These are phyloP conservation scores for Phyllosticta ampelicida DNA, from an alignment of 2,329 filamentous ascomycete species.

Conservation along the genomic window DNA sequence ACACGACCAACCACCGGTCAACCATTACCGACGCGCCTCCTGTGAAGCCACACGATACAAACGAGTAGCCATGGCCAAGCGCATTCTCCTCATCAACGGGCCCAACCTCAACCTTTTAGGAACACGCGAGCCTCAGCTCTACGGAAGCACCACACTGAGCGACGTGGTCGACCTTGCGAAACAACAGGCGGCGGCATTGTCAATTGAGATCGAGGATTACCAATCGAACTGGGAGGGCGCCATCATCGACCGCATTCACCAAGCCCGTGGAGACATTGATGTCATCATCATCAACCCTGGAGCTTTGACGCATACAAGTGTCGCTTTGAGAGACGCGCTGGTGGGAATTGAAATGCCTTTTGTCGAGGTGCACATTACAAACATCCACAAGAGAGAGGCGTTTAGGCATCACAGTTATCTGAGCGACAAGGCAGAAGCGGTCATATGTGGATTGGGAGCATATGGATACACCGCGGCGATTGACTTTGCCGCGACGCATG, in stretches of 20 bases:
- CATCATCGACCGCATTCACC: conserved; percentile 63
- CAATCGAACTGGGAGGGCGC: conserved; percentile 73
- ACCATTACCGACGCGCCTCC: background rate
- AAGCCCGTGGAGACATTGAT: conserved; percentile 48
- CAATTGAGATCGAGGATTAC: conserved; percentile 46
- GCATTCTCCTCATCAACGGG: conserved; percentile 66
- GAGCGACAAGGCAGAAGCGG: conserved; percentile 62
- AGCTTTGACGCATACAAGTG: conserved; percentile 64
- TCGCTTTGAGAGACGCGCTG: conserved; percentile 65
- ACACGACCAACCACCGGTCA: background rate
- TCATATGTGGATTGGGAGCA: conserved; percentile 55
- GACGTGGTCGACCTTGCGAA: conserved; percentile 46
- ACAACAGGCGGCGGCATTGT: conserved; percentile 40
- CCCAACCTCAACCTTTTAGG: conserved; percentile 74
- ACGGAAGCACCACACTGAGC: conserved; percentile 57
- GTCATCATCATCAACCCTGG: conserved; percentile 67
- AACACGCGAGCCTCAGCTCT: conserved; percentile 61
- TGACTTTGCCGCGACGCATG: conserved; percentile 28
- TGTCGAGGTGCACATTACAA: conserved; percentile 66
- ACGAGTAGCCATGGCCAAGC: conserved; percentile 24
- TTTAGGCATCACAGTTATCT: conserved; percentile 62
- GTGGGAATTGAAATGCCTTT: conserved; percentile 60
- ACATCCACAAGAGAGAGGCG: conserved; percentile 60
- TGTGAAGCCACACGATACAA: background rate
- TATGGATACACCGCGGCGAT: conserved; percentile 39